phyloP scores from a whole-genome alignment of 768 basidiomycete species.

The Porphyrellus cyaneotinctus region DNA sequence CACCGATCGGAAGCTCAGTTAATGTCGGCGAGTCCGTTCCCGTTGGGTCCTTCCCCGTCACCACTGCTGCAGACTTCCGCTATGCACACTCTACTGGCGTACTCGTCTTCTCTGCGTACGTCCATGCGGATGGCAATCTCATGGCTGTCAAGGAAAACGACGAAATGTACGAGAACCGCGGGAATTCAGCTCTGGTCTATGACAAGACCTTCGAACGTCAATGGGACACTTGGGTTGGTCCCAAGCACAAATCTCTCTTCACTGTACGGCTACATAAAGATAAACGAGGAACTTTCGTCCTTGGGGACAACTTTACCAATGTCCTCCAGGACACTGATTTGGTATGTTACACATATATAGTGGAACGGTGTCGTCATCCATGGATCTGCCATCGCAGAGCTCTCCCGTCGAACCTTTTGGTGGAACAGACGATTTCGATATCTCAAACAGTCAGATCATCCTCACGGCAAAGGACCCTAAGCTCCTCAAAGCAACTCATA shows the following conservation, averaged over 20 bases:
- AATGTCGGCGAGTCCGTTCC: slow-evolving; percentile 36
- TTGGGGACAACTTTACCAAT: slow-evolving; percentile 52
- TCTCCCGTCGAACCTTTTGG: slow-evolving; percentile 84
- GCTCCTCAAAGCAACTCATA: slow-evolving; percentile 78
- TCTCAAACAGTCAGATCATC: slow-evolving; percentile 63
- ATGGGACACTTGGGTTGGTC: slow-evolving; percentile 75
- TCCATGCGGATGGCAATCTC: slow-evolving; percentile 73
- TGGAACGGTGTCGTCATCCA: background rate
- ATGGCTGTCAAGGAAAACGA: slow-evolving; percentile 67
- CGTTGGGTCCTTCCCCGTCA: slow-evolving; percentile 66
- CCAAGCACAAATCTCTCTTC: slow-evolving; percentile 71
- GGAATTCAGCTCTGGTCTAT: slow-evolving; percentile 68
- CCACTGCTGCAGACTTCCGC: slow-evolving; percentile 66
- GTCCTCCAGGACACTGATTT: slow-evolving; percentile 65
- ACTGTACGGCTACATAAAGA: slow-evolving; percentile 54
- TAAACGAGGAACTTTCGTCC: slow-evolving; percentile 45
- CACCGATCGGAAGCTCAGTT: slow-evolving; percentile 37
- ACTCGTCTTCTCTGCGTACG: slow-evolving; percentile 83
- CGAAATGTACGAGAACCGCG: slow-evolving; percentile 65
- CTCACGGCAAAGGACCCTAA: slow-evolving; percentile 85
- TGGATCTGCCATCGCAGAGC: slow-evolving; percentile 37
- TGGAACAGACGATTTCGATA: slow-evolving; percentile 76
- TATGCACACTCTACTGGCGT: slow-evolving; percentile 51
- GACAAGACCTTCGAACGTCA: slow-evolving; percentile 69
- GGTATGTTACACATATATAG: slow-evolving; percentile 39